Percentiles rank a stretch among this genome's conserved stretches.
Conservation (phyloP, 768 basidiomycete species). For the Psilocybe cubensis region DNA sequence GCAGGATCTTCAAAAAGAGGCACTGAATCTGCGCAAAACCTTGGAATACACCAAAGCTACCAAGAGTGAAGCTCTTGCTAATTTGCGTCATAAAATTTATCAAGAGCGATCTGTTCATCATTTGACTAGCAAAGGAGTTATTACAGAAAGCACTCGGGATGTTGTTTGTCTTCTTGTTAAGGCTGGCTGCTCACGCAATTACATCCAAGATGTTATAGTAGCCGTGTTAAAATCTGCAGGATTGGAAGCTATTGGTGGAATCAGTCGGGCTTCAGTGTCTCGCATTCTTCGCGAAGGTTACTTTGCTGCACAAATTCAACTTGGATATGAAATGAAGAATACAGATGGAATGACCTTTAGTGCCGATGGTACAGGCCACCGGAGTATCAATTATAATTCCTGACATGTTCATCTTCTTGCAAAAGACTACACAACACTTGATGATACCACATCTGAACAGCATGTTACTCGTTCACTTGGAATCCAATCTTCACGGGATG, state of each 20-base stretch:
- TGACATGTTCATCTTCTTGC: constrained; percentile 21
- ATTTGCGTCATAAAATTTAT: constrained; percentile 5
- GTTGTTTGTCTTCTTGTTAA: constrained; percentile 18
- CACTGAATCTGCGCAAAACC: not conserved
- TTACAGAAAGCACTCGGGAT: constrained; percentile 21
- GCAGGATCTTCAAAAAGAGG: constrained; percentile 2
- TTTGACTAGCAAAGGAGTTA: constrained; percentile 21
- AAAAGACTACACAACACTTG: constrained; percentile 15
- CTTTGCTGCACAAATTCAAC: constrained; percentile 26
- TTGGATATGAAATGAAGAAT: constrained; percentile 22
- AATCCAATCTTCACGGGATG: constrained; percentile 21
- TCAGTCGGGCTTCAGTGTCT: constrained; percentile 15
- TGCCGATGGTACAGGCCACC: constrained; percentile 24
- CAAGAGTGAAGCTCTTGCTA: constrained; percentile 2
- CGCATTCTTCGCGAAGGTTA: constrained; percentile 22
- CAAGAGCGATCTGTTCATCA: constrained; percentile 12
- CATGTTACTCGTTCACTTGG: constrained; percentile 23
- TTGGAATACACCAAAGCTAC: not conserved
- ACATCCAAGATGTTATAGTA: constrained; percentile 20
- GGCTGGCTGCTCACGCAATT: constrained; percentile 18
- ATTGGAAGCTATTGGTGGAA: constrained; percentile 14
- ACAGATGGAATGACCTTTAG: constrained; percentile 20
- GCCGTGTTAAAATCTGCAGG: constrained; percentile 19
- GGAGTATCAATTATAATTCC: constrained; percentile 23
- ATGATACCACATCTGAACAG: not conserved